phyloP scores from a whole-genome alignment of 805 yeast species.

The Wickerhamiella sorbophila region DNA sequence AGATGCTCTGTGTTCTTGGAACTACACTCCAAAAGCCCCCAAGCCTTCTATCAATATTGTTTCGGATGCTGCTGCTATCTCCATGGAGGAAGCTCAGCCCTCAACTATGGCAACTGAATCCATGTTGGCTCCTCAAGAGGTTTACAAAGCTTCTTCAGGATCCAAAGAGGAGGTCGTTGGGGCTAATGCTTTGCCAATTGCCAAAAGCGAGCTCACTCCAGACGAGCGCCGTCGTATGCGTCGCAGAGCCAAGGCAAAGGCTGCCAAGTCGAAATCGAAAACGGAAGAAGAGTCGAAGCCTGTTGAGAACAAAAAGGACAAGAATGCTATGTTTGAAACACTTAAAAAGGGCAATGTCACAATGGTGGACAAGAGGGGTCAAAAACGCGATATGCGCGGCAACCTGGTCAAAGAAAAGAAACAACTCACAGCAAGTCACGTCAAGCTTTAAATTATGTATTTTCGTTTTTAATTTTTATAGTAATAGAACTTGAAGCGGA shows the following conservation, averaged over 20 bases:
- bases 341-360: constrained; percentile 67
- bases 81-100: constrained; percentile 97
- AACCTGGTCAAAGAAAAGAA: constrained; percentile 36
- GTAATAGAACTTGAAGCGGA: constrained; percentile 21
- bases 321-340: constrained; percentile 42
- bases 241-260: constrained; percentile 64
- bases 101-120: constrained; percentile 57
- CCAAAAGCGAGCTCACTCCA: constrained; percentile 67
- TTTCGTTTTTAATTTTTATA: constrained; percentile 15
- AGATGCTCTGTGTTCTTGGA: constrained; percentile 88
- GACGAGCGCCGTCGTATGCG: constrained; percentile 80
- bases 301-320: constrained; percentile 31
- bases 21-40: constrained; percentile 82
- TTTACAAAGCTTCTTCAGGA: constrained; percentile 35
- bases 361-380: constrained; percentile 62
- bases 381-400: constrained; percentile 59
- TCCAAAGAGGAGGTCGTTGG: constrained; percentile 44
- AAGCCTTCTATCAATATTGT: constrained; percentile 68
- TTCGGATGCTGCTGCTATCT: constrained; percentile 65
- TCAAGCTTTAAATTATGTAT: constrained; percentile 21
- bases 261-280: constrained; percentile 19
- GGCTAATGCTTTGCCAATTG: constrained; percentile 63
- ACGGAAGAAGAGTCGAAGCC: constrained; percentile 25
- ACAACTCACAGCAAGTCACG: constrained; percentile 14
- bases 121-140: constrained; percentile 88